Evolutionary conservation across 352 stramenopile species (phyloP), one percentile per base, ranked within the genome.

Genomic region (Pythium insidiosum): DNA sequence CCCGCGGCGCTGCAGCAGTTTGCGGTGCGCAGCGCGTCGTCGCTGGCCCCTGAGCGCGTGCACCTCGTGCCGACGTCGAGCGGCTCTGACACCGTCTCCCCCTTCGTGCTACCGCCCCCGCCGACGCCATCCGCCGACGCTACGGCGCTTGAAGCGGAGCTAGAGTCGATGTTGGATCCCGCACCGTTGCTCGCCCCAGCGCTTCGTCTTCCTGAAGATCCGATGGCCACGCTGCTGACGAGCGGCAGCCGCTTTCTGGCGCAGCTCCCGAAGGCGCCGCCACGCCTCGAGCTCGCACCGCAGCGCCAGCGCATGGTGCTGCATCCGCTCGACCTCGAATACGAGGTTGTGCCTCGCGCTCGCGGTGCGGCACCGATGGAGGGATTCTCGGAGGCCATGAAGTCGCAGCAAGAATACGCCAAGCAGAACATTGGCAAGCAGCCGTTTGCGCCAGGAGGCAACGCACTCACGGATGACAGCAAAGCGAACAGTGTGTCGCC

Each of bases 361-460:
- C 30, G 53, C 47, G 9, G 16, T 65, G 56, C 57, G 0, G 54
- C 61, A 25, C 56, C 64, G 11, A 47, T 76, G 28, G 53, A 78
- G 40, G 70, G 63, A 21, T 84, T 88, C 43, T 73, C 68, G 13
- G 81, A 69, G 43, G 73, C 73, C 6, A 56, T 86, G 40, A 80
- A 63, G 34, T 84, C 83, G 34, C 73, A 88, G 58, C 68, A 88
- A 61, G 74, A 88, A 47, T 89, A 93, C 46, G 76, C 73, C 19
- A 64, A 78, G 38, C 77, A 81, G 22, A 86, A 76, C 53, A 85
- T 84, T 53, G 84, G 67, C 37, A 90, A 90, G 53, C 77, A 75
- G 37, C 77, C 75, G 9, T 88, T 87, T 39, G 62, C 61, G 1
- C 77, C 75, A 9, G 78, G 77, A 22, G 77, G 77, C 16, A 50